Base-by-base conservation (phyloP, 495 filamentous ascomycete species). In the Hyphodiscus hymeniophilus region DNA sequence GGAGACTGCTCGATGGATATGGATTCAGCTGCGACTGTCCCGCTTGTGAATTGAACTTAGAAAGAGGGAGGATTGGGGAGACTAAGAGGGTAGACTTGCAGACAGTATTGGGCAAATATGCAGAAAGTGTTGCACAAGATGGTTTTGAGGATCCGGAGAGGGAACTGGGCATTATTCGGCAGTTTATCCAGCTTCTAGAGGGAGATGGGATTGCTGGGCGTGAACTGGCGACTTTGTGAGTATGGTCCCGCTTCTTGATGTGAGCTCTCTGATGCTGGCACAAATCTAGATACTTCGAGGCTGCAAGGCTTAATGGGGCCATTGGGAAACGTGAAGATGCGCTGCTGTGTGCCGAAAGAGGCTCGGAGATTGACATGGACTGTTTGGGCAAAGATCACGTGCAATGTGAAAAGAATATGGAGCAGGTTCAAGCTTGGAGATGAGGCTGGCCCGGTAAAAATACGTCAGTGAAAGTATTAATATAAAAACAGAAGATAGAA, bases 361-460 rank as follows among this genome's bases (percentile, higher is more conserved):
- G 51, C 11, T 15, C 45, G 11, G 16, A 43, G 31, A 34, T 54
- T 4, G 51, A 54, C 18, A 35, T 21, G 18, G 45, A 44, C 22
- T 54, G 51, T 45, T 21, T 54, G 26, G 51, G 51, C 16, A 22
- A 12, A 11, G 51, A 54, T 45, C 51, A 54, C 24, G 39, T 39
- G 2, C 26, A 15, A 20, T 54, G 45, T 39, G 33, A 39, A 13
- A 15, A 49, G 24, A 45, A 18, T 20, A 18, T 49, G 7, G 33
- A 40, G 21, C 17, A 15, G 1, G 44, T 53, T 7, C 7, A 45
- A 18, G 21, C 13, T 13, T 36, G 41, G 39, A 42, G 15, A 43
- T 40, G 15, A 33, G n/a, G n/a, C n/a, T n/a, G n/a, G n/a, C n/a
- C n/a, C n/a, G n/a, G n/a, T n/a, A n/a, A n/a, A n/a, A n/a, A n/a